Evolutionary conservation across 257 asterid species (phyloP), one percentile per base, ranked within the genome.

Genomic region (Ligustrum vulgare): DNA sequence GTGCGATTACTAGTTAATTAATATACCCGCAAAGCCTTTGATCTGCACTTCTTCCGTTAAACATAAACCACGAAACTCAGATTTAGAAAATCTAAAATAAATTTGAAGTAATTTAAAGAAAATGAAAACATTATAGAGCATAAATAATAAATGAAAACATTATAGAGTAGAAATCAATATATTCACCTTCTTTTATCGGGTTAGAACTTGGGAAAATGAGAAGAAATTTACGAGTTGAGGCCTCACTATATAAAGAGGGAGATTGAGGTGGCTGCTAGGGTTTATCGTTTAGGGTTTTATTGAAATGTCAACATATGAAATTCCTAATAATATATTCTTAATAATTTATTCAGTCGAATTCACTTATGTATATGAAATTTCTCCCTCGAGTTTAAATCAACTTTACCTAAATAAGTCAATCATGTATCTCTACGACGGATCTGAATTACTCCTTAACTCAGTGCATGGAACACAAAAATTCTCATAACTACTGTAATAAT

Each of bases 1-100:
- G n/a, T n/a, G n/a, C n/a, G n/a, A n/a, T n/a, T n/a, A n/a, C n/a
- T 23, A 2, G 10, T 23, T 60, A 25, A 60, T 60, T 25, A 54
- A 60, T 60, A 60, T 23, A 25, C 67, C 35, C 67, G 67, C 35
- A 60, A 60, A 60, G 35, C 67, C 67, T 60, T 60, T n/a, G 67
- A 60, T 60, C 34, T 60, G 67, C 25, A 35, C 67, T 25, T 25
- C 33, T 22, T 60, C 3, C 34, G 16, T n/a, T 15, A 15, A 15
- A 45, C 56, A 56, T 56, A 56, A 56, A 60, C 0, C 3, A 20
- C 32, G 23, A 56, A 56, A 56, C 64, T 13, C 22, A 49, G 31
- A 20, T n/a, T n/a, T n/a, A n/a, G 20, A 56, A 54, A 54, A 5
- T 12, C 63, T 18, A 4, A 56, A 22, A 10, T n/a, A 60, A 60